phyloP scores from a whole-genome alignment of 805 yeast species.

The Monosporozyma aquatica region DNA sequence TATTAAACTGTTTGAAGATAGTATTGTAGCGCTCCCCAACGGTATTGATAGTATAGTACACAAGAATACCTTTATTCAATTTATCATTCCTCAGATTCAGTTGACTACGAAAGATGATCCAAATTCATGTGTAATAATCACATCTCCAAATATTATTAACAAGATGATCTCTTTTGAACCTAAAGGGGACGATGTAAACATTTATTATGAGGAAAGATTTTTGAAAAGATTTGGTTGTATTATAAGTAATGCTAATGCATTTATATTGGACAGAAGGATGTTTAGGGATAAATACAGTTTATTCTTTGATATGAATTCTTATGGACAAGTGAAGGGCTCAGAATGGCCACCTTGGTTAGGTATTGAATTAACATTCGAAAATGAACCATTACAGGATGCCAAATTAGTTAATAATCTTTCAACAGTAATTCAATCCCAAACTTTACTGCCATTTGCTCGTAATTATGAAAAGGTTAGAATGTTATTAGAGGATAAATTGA shows the following conservation, averaged over 20 bases:
- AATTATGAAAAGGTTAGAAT: slow-evolving; percentile 23
- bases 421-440: slow-evolving; percentile 50
- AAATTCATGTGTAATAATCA: slow-evolving; percentile 56
- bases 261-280: slow-evolving; percentile 50
- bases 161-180: slow-evolving; percentile 56
- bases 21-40: slow-evolving; percentile 35
- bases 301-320: slow-evolving; percentile 40
- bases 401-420: slow-evolving; percentile 58
- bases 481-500: slow-evolving; percentile 36
- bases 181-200: slow-evolving; percentile 33
- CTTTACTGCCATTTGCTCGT: slow-evolving; percentile 38
- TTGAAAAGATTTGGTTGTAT: slow-evolving; percentile 64
- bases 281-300: slow-evolving; percentile 34
- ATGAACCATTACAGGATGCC: slow-evolving; percentile 37
- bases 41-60: slow-evolving; percentile 32
- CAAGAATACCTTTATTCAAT: slow-evolving; percentile 54
- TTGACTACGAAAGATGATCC: slow-evolving; percentile 42
- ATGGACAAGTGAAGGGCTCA: slow-evolving; percentile 43
- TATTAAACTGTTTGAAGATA: slow-evolving; percentile 38
- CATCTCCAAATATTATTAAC: slow-evolving; percentile 62
- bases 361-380: slow-evolving; percentile 54
- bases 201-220: slow-evolving; percentile 37
- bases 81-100: slow-evolving; percentile 80
- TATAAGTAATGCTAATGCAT: slow-evolving; percentile 63
- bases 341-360: slow-evolving; percentile 87